Base-by-base conservation (phyloP, 2,329 filamentous ascomycete species). In the Nigrospora osmanthi region DNA sequence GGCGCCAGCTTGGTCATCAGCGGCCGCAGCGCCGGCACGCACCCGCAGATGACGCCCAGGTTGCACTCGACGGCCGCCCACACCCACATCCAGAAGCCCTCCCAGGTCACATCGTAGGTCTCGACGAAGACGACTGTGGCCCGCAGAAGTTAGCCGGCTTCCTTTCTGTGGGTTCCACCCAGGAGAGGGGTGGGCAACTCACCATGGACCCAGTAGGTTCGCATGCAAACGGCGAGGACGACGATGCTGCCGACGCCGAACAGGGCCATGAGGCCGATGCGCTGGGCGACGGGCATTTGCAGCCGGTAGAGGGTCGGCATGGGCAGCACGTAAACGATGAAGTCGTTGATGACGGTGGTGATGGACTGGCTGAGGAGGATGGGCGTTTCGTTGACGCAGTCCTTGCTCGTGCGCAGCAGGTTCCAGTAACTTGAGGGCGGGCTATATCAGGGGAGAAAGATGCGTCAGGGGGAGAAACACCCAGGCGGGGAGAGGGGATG, bases 61-160 rank as follows among this genome's bases (percentile, higher is more conserved):
- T 67, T 65, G 1, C 62, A 62, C 46, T 68, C 65, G 17, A 67
- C 57, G 1, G 65, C 62, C 1, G 65, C 66, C 65, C 65, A 68
- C 28, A 65, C 61, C 65, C 65, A 68, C 17, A 68, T 52, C 13
- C 63, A 52, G 33, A 64, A 63, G 1, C 64, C 63, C 9, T 65
- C 49, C 65, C 65, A 68, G 3, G 64, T 68, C 0, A 67, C 58
- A 46, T 68, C 65, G 49, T 62, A 67, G 2, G 62, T 63, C 28
- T 28, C 23, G 2, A 28, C 23, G 7, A 28, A 28, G 2, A 28
- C 23, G 23, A 28, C 23, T 28, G 23, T 10, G 23, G 9, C 23
- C 23, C 23, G 4, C 19, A 6, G 5, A 10, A 10, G 23, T 28
- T 7, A 28, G 23, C n/a, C n/a, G n/a, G n/a, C n/a, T n/a, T n/a